Evolutionary conservation across 306 rosid species (phyloP).

Genomic region (Malus asiatica): DNA sequence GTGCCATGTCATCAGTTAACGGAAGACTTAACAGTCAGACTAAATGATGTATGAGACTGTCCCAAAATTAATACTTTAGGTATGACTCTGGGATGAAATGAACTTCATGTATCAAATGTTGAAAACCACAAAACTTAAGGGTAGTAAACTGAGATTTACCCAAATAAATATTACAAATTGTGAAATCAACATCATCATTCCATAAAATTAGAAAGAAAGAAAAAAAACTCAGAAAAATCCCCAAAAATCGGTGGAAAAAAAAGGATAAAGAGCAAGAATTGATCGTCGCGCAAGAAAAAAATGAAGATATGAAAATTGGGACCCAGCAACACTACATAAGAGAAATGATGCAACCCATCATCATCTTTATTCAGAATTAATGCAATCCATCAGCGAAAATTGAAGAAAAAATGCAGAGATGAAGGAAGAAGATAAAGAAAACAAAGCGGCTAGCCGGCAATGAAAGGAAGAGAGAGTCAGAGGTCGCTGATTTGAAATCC

Average conservation of each 20-base stretch:
- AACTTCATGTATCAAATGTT: no score
- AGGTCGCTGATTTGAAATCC: no score
- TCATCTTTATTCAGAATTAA: background rate
- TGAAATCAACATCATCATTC: conserved; percentile 4
- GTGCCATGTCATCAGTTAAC: no score
- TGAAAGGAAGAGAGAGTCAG: no score
- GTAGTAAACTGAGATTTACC: no score
- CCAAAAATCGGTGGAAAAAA: background rate
- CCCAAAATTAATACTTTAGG: no score
- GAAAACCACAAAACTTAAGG: no score
- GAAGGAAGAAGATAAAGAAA: background rate
- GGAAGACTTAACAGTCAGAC: no score
- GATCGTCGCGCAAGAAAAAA: conserved; percentile 18
- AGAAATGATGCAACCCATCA: no score
- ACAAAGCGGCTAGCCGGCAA: no score
- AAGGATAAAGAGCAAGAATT: conserved; percentile 2
- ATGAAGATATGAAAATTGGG: background rate
- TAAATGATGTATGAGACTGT: no score
- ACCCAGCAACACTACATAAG: background rate
- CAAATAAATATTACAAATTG: background rate
- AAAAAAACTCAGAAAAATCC: background rate
- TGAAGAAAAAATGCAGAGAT: background rate
- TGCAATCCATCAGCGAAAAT: conserved; percentile 3
- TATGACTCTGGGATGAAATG: no score
- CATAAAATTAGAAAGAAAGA: background rate